Evolutionary conservation across 805 yeast species (phyloP).

Genomic region (Clavispora santaluciae): DNA sequence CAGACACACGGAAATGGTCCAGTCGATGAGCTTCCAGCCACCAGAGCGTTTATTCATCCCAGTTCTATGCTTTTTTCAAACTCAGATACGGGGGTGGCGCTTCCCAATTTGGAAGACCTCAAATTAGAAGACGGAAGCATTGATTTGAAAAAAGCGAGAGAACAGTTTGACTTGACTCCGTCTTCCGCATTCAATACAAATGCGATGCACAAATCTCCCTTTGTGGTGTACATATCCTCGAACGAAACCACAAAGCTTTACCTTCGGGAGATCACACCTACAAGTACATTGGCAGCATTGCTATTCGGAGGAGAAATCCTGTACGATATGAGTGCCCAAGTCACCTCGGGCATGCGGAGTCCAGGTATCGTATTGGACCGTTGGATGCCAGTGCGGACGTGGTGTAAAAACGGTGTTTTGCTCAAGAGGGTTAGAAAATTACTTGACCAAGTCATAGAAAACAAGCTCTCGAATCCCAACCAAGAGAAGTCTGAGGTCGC

Average conservation of each 20-base stretch:
- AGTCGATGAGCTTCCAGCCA: slow-evolving; percentile 42
- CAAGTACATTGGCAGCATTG: slow-evolving; percentile 64
- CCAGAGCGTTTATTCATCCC: slow-evolving; percentile 82
- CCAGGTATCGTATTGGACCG: slow-evolving; percentile 83
- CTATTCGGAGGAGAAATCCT: slow-evolving; percentile 73
- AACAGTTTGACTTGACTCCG: slow-evolving; percentile 41
- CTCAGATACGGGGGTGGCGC: slow-evolving; percentile 20
- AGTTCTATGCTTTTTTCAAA: slow-evolving; percentile 67
- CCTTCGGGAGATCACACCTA: slow-evolving; percentile 75
- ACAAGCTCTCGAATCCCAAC: slow-evolving; percentile 43
- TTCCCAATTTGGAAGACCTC: slow-evolving; percentile 17
- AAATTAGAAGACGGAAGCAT: slow-evolving; percentile 39
- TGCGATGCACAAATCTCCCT: slow-evolving; percentile 45
- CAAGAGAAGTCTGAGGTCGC: slow-evolving; percentile 10
- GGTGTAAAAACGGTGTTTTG: slow-evolving; percentile 91
- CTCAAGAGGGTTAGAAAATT: slow-evolving; percentile 63
- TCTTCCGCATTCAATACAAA: slow-evolving; percentile 18
- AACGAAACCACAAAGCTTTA: slow-evolving; percentile 64
- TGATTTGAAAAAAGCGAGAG: slow-evolving; percentile 26
- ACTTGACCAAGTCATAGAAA: slow-evolving; percentile 63
- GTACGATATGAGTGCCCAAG: slow-evolving; percentile 46
- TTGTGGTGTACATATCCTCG: slow-evolving; percentile 58
- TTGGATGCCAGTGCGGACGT: slow-evolving; percentile 89
- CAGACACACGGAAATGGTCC: slow-evolving; percentile 9
- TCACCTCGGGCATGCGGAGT: slow-evolving; percentile 46